Conservation (phyloP, 139 green algal species). For the Pleodorina starrii region DNA sequence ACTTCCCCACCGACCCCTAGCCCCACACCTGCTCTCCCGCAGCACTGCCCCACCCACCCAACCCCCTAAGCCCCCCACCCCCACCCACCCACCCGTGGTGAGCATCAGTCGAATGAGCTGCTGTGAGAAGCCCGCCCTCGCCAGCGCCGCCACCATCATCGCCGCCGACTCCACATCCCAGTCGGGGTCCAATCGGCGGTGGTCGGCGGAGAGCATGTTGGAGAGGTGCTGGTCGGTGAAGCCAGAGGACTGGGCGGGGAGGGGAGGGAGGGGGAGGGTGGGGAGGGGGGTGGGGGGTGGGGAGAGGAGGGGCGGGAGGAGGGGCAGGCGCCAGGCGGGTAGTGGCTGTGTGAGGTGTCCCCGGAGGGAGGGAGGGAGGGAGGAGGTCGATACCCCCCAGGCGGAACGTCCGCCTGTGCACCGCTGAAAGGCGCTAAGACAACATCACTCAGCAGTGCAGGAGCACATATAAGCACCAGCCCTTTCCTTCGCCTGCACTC, state of each 20-base stretch:
- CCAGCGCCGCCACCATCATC: constrained; percentile 37
- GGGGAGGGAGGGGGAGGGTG: background rate
- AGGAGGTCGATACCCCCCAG: too few relatives aligned
- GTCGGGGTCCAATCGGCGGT: constrained; percentile 32
- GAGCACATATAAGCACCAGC: too few relatives aligned
- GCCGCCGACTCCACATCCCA: constrained; percentile 11
- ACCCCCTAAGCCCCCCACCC: too few relatives aligned
- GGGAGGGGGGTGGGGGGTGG: background rate
- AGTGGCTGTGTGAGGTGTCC: too few relatives aligned
- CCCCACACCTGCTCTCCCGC: too few relatives aligned
- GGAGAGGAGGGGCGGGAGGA: background rate
- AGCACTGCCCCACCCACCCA: too few relatives aligned
- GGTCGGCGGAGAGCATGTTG: constrained; percentile 19
- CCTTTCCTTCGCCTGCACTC: too few relatives aligned
- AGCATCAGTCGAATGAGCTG: constrained; percentile 10
- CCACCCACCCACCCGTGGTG: background rate
- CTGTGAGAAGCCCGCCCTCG: background rate
- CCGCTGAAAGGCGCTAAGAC: too few relatives aligned
- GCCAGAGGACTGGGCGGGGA: constrained; percentile 3
- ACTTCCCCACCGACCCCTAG: too few relatives aligned
- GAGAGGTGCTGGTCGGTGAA: constrained; percentile 36
- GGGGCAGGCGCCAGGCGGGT: background rate
- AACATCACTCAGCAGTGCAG: too few relatives aligned
- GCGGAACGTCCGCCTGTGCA: too few relatives aligned
- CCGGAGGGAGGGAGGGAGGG: too few relatives aligned